Evolutionary conservation across 2,329 filamentous ascomycete species (phyloP), one percentile per base, ranked within the genome.

Genomic region (Venturia effusa): DNA sequence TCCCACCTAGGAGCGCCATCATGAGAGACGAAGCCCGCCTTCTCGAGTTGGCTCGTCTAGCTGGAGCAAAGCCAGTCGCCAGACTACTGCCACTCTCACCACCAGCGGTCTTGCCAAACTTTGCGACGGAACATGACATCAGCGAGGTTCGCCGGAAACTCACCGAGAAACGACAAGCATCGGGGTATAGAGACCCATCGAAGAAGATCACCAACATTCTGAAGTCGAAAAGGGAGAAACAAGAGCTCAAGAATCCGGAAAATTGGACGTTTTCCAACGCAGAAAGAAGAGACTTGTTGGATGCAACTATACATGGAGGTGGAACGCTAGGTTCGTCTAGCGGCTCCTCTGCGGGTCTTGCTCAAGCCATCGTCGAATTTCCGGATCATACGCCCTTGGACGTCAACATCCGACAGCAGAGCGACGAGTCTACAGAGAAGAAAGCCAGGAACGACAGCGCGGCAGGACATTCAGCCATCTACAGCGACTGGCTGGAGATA

Each of bases 331-430:
- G 51, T 32, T 34, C 51, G 13, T 57, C 30, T 34, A 34, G 51
- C 19, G 51, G 51, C 51, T 57, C 51, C 19, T 45, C 59, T 10
- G 59, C 27, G 17, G 59, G 2, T 30, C 30, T 61, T 61, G 59
- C 59, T 17, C 59, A 61, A 17, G 34, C 59, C 15, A 37, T 61
- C n/a, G 41, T 61, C 24, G 59, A 61, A 19, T 41, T 61, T 24
- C 59, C 37, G 37, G 37, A 40, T 61, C 37, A 61, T 41, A 15
- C 37, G 5, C 34, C 59, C 8, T 41, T 41, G 37, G 59, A 61
- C 41, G 59, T 61, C 34, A 61, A 61, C 27, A 61, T 61, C 41
- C 59, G 59, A 40, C 59, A 61, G 34, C 37, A 61, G 15, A 45
- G 11, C 41, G 41, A 40, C 13, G 59, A 61, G 41, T 6, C 59